phyloP scores from a whole-genome alignment of 441 rosid species.

The Capsella rubella region DNA sequence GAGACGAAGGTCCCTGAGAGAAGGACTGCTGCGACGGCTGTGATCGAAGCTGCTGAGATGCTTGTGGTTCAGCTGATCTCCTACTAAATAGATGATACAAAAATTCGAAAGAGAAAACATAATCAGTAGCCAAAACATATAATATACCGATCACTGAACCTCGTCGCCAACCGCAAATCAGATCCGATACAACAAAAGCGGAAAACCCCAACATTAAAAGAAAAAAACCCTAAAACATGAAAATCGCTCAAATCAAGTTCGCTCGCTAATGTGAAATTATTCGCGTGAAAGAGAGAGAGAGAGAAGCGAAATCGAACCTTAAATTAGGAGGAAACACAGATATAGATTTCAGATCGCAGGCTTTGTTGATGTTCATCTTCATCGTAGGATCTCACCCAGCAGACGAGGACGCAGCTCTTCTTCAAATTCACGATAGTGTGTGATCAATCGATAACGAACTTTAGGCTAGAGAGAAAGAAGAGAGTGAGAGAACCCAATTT shows the following conservation, averaged over 20 bases:
- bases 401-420: constrained; percentile 26
- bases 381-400: constrained; percentile 38
- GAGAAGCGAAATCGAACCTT: constrained; percentile 54
- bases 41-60: constrained; percentile 66
- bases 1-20: constrained; percentile 89
- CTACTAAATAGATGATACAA: constrained; percentile 41
- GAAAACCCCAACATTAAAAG: neutral
- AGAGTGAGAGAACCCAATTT: constrained; percentile 18
- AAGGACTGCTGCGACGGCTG: constrained; percentile 86
- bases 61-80: constrained; percentile 63
- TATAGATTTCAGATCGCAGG: constrained; percentile 83
- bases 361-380: constrained; percentile 95
- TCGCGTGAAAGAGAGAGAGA: neutral
- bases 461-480: neutral
- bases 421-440: neutral
- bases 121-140: neutral
- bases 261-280: too few species aligned
- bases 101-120: constrained; percentile 2
- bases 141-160: constrained; percentile 11
- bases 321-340: constrained; percentile 87
- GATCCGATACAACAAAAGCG: neutral
- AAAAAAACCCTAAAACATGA: neutral
- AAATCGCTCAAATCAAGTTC: constrained; percentile 13
- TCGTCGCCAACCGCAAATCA: constrained; percentile 16
- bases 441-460: neutral